Conservation (phyloP, 2,329 filamentous ascomycete species). For the Aureobasidium sp. region DNA sequence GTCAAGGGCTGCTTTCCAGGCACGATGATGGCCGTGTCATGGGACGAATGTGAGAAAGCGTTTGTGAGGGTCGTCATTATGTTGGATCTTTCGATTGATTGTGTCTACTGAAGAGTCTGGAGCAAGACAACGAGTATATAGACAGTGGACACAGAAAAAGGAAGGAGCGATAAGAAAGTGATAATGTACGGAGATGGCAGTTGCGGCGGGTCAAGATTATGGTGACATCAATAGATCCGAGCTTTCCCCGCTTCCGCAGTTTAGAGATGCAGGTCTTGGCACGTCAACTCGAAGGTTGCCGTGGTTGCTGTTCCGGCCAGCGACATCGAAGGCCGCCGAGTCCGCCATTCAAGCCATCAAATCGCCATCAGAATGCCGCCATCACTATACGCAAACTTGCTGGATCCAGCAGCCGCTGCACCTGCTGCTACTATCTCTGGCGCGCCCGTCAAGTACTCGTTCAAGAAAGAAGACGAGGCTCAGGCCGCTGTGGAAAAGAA, state of each 20-base stretch:
- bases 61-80: slow-evolving; percentile 50
- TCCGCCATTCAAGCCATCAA: background rate
- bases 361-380: background rate
- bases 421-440: slow-evolving; percentile 62
- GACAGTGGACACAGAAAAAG: background rate
- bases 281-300: too few species aligned
- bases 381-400: slow-evolving; percentile 78
- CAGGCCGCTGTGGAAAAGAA: slow-evolving; percentile 48
- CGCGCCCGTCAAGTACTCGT: slow-evolving; percentile 66
- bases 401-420: slow-evolving; percentile 43
- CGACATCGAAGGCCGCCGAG: background rate
- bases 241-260: slow-evolving; percentile 3
- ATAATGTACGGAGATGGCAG: background rate
- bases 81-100: background rate
- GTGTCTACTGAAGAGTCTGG: background rate
- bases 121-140: background rate
- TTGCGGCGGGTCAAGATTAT: background rate
- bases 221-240: background rate
- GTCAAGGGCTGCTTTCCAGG: slow-evolving; percentile 58
- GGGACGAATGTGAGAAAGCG: slow-evolving; percentile 45
- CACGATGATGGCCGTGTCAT: slow-evolving; percentile 61
- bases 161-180: slow-evolving; percentile 4
- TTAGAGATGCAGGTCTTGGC: background rate
- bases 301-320: background rate
- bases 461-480: slow-evolving; percentile 48